Percentiles rank a stretch among this genome's conserved stretches.
phyloP scores from a whole-genome alignment of 352 stramenopile genomes.

The Plasmopara viticola region DNA sequence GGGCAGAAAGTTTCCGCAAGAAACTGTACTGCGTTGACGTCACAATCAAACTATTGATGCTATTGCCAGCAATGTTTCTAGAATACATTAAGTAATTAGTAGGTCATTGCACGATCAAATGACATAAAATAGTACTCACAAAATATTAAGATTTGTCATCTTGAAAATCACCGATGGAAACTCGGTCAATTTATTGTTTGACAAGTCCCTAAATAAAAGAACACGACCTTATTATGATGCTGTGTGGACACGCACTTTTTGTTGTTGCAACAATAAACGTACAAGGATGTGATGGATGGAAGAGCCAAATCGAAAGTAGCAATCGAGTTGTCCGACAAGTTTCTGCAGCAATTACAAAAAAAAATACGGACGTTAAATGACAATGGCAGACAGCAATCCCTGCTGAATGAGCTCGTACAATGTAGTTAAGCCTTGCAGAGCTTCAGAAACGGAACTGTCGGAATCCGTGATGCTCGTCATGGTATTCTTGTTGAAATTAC shows the following conservation, averaged over 20 bases:
- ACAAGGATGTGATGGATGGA: conserved; percentile 37
- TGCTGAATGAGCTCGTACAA: conserved; percentile 24
- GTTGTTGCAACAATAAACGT: conserved; percentile 3
- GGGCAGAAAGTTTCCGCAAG: conserved; percentile 33
- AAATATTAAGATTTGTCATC: conserved; percentile 57
- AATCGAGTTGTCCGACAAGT: conserved; percentile 43
- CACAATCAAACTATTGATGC: conserved; percentile 37
- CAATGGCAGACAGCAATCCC: neutral
- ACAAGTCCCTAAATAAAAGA: conserved; percentile 34
- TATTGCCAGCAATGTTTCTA: conserved; percentile 54
- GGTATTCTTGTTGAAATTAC: conserved; percentile 52
- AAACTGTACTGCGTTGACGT: conserved; percentile 38
- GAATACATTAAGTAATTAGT: neutral
- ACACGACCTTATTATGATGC: neutral
- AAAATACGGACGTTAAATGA: conserved; percentile 3
- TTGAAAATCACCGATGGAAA: conserved; percentile 60
- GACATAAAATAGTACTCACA: conserved; percentile 29
- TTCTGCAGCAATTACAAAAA: conserved; percentile 18
- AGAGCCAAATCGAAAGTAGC: conserved; percentile 36
- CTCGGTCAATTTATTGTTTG: conserved; percentile 41
- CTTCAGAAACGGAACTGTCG: conserved; percentile 27
- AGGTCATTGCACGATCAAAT: neutral
- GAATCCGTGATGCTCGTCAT: conserved; percentile 36
- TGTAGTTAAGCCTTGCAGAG: conserved; percentile 36
- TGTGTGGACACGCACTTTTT: neutral